A percentile compares a stretch with the other conserved stretches of the same genome.
These are phyloP conservation scores for Paramecium tetraurelia DNA, from an alignment of 73 alveolate species.

Conservation along the genomic window DNA sequence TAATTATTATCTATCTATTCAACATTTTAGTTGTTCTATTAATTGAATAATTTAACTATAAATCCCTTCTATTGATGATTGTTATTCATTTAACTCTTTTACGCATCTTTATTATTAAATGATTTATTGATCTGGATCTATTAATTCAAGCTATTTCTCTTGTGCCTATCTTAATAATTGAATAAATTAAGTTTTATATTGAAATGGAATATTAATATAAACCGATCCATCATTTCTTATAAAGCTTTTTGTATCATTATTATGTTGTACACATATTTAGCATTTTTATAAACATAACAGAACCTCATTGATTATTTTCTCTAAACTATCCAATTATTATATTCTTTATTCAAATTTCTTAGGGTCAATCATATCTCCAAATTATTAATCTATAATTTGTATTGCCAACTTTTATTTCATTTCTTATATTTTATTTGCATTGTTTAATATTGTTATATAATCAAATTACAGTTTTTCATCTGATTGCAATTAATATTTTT, in stretches of 20 bases:
- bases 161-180: background rate
- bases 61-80: background rate
- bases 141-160: background rate
- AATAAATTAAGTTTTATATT: background rate
- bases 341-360: background rate
- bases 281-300: background rate
- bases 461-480: background rate
- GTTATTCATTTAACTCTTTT: background rate
- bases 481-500: background rate
- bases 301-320: background rate
- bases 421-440: constrained; percentile 2
- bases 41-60: background rate
- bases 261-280: background rate
- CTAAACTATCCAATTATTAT: background rate
- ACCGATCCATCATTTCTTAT: background rate
- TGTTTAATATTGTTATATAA: background rate
- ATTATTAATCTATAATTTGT: background rate
- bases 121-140: background rate
- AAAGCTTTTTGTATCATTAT: background rate
- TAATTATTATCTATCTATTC: background rate
- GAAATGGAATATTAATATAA: background rate
- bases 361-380: constrained; percentile 18
- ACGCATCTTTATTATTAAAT: background rate
- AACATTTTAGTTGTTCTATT: background rate
- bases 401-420: background rate